phyloP scores from a whole-genome alignment of 495 filamentous ascomycete species.

The Cercophora scortea region DNA sequence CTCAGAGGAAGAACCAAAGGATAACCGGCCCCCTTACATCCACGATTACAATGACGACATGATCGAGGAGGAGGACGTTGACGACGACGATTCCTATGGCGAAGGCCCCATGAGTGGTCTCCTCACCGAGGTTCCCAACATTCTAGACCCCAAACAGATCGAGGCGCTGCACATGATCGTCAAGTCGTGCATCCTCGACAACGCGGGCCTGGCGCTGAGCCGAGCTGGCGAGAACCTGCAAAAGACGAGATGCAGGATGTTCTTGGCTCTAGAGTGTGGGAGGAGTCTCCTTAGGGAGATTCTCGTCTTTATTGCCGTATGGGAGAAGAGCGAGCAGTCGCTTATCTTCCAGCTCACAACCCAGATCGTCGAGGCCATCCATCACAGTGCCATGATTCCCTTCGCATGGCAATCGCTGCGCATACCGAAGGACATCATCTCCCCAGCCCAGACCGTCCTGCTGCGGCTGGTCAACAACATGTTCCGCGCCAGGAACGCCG shows the following conservation, averaged over 20 bases:
- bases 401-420: constrained; percentile 84
- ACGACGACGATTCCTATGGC: constrained; percentile 73
- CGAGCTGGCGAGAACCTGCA: constrained; percentile 66
- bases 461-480: constrained; percentile 84
- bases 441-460: constrained; percentile 85
- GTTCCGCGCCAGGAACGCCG: constrained; percentile 61
- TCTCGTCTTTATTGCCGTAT: constrained; percentile 91
- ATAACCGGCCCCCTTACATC: constrained; percentile 24
- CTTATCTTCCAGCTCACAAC: constrained; percentile 93
- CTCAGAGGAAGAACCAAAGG: constrained; percentile 39
- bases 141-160: constrained; percentile 86
- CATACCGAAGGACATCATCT: constrained; percentile 91
- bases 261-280: constrained; percentile 78
- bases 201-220: constrained; percentile 45
- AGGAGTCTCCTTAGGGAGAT: constrained; percentile 82
- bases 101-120: constrained; percentile 81
- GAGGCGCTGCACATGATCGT: constrained; percentile 92
- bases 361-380: constrained; percentile 87
- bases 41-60: constrained; percentile 40
- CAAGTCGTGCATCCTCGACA: constrained; percentile 78
- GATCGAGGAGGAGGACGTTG: constrained; percentile 64
- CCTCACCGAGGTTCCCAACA: constrained; percentile 87
- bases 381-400: constrained; percentile 79
- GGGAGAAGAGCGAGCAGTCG: constrained; percentile 86
- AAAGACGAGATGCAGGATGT: constrained; percentile 75